Evolutionary conservation across 2,329 filamentous ascomycete species (phyloP), one percentile per base, ranked within the genome.

Genomic region (Plectosphaerella cucumerina): DNA sequence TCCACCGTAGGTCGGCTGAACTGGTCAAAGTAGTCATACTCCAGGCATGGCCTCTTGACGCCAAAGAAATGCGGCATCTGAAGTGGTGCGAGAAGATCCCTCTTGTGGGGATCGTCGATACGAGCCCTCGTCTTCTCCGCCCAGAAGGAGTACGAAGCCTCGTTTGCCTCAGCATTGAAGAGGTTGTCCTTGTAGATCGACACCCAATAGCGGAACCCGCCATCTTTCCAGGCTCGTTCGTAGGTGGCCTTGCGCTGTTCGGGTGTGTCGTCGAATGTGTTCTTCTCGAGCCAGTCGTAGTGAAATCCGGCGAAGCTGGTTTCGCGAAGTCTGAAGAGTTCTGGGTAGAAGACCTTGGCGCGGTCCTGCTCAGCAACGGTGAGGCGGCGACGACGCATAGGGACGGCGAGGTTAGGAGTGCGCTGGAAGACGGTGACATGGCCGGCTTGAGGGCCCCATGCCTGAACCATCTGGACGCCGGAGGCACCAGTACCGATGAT

Each of bases 401-500:
- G 83, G 1, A 87, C 58, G 0, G 81, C 81, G 6, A 85, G 68
- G 52, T 87, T 88, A 0, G 85, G 85, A 1, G 83, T 87, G 11
- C 85, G 76, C 58, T 87, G 83, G 63, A 87, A 86, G 34, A 88
- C 80, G 3, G 67, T 75, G 21, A 88, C 56, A 2, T 76, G 65
- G 6, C 70, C 73, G 0, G 76, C 81, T 12, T 72, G 61, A 3
- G 77, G 77, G 2, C 75, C 79, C 64, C 77, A 79, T 49, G 81
- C 82, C 56, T 88, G 84, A 1, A 77, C 74, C 42, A 85, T 77
- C 57, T 87, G 84, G 2, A 87, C 77, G 1, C 84, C 84, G 0
- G 81, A 81, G 0, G 83, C 80, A 1, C 84, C 84, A 0, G 82
- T 86, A 12, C 85, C 84, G 33, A 87, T 79, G 50, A 87, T 75